Evolutionary conservation across 345 rosid species (phyloP), one percentile per base, ranked within the genome.

Genomic region (Citrus hindsii): DNA sequence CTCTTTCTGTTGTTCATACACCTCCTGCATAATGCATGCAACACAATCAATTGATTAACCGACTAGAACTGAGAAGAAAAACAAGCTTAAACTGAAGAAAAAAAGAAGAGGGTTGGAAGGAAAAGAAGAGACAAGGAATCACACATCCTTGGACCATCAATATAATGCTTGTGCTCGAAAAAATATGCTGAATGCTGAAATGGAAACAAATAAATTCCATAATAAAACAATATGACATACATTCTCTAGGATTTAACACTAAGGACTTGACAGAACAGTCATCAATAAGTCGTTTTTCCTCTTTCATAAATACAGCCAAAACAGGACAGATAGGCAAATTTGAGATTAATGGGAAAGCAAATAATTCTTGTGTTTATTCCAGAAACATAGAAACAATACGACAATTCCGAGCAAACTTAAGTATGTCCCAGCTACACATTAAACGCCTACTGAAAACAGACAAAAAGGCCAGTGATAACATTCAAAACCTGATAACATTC

Each of bases 1-100:
- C 75, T 84, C 89, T 76, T 84, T 86, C 56, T 84, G 89, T 33
- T 80, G 87, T 69, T 86, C 89, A 75, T 84, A 86, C 51, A 79
- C 80, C 76, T 84, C 87, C 87, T 86, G 87, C 79, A 76, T 21
- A 16, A 74, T 13, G 67, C 32, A 74, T 59, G 42, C 53, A 38
- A 76, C 73, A 9, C 19, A 60, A 61, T 35, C 27, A 63, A 38
- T 51, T 14, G 28, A 61, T 6, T 25, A n/a, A 33, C 42, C 28
- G 14, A 46, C 42, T 42, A 27, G 24, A 61, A 48, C 67, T 38
- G 24, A 60, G 0, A 46, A n/a, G 33, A 22, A 68, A 25, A 19
- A 53, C 13, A 3, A 14, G 6, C 35, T 65, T 5, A 5, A 42
- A 28, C 38, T 5, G 10, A 21, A 28, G 38, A 4, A 46, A n/a